These are phyloP conservation scores for Tetracladium setigerum DNA, from an alignment of 495 filamentous ascomycete species.

Conservation along the genomic window DNA sequence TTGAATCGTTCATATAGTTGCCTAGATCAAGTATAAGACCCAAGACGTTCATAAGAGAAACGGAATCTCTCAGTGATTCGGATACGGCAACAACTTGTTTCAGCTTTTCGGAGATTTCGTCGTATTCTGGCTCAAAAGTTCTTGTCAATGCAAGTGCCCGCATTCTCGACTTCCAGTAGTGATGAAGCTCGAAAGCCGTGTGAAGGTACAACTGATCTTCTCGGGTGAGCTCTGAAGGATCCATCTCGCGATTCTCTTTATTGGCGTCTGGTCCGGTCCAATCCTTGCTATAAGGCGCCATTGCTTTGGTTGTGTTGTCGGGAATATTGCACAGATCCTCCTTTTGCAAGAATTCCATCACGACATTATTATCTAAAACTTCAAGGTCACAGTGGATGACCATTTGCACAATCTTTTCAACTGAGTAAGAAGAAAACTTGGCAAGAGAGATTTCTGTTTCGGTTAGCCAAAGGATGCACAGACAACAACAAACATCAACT, in stretches of 20 bases:
- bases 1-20: constrained; percentile 99
- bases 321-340: constrained; percentile 87
- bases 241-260: constrained; percentile 73
- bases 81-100: constrained; percentile 76
- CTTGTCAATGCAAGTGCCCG: constrained; percentile 80
- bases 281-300: constrained; percentile 93
- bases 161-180: constrained; percentile 98
- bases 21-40: constrained; percentile 95
- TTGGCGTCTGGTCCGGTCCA: constrained; percentile 88
- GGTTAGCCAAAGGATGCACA: constrained; percentile 7
- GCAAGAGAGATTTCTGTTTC: constrained; percentile 73
- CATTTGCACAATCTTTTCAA: constrained; percentile 81
- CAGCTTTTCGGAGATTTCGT: constrained; percentile 77
- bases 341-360: constrained; percentile 94
- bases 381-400: constrained; percentile 92
- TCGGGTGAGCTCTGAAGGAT: constrained; percentile 80
- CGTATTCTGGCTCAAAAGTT: constrained; percentile 82
- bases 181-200: constrained; percentile 89
- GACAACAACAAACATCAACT: constrained; percentile 14
- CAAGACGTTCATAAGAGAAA: constrained; percentile 89
- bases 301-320: constrained; percentile 81
- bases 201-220: constrained; percentile 93
- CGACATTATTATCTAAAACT: constrained; percentile 83
- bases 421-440: constrained; percentile 75
- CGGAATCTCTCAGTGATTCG: constrained; percentile 83